Evolutionary conservation across 2,329 filamentous ascomycete genomes (phyloP).

Genomic region (Mycogone perniciosa): DNA sequence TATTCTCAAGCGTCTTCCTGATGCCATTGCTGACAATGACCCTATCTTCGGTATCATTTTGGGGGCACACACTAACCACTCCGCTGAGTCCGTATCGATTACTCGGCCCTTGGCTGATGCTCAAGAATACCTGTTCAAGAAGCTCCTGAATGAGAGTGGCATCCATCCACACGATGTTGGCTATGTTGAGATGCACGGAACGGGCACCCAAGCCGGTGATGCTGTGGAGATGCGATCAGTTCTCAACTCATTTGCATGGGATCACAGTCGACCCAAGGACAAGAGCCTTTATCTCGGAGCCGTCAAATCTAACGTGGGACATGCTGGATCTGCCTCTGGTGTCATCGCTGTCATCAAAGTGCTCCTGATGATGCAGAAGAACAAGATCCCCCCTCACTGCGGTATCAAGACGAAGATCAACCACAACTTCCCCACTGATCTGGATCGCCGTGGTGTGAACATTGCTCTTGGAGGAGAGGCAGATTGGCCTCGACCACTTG

Average conservation of each 20-base stretch:
- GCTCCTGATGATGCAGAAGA: slow-evolving; percentile 53
- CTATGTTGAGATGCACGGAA: slow-evolving; percentile 86
- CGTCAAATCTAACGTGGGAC: slow-evolving; percentile 58
- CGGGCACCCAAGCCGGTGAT: slow-evolving; percentile 79
- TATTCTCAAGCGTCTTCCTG: slow-evolving; percentile 71
- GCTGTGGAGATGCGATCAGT: slow-evolving; percentile 75
- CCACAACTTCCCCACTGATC: slow-evolving; percentile 33
- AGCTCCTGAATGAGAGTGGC: slow-evolving; percentile 53
- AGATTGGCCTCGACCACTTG: no score
- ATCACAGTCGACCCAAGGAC: background rate
- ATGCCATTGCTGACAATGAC: slow-evolving; percentile 72
- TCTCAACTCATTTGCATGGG: background rate
- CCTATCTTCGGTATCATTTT: slow-evolving; percentile 67
- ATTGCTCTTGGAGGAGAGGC: slow-evolving; percentile 22
- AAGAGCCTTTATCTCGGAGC: slow-evolving; percentile 20
- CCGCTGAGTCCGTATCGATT: slow-evolving; percentile 62
- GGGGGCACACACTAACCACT: slow-evolving; percentile 63
- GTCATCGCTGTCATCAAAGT: slow-evolving; percentile 53
- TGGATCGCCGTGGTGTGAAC: slow-evolving; percentile 33
- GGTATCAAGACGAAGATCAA: slow-evolving; percentile 48
- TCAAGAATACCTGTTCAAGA: slow-evolving; percentile 55
- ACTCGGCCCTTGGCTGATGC: slow-evolving; percentile 54
- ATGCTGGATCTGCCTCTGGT: slow-evolving; percentile 55
- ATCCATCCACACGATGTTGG: slow-evolving; percentile 64
- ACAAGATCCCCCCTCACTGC: slow-evolving; percentile 35